phyloP scores from a whole-genome alignment of 768 basidiomycete genomes.

The Amanita subjunquillea region DNA sequence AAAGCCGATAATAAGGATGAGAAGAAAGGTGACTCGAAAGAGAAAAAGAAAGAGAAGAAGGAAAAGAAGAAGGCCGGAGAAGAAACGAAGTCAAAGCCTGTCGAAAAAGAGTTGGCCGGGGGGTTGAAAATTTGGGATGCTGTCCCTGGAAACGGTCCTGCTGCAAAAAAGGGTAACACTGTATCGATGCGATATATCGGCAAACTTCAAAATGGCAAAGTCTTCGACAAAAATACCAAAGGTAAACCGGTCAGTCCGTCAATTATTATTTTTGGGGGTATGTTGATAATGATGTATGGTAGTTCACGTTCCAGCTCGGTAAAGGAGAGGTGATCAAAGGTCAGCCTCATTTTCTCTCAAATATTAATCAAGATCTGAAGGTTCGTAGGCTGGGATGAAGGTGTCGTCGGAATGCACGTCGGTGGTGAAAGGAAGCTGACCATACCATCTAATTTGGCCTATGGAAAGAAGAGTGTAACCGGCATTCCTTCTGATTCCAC shows the following conservation, averaged over 20 bases:
- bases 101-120: slow-evolving; percentile 42
- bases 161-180: slow-evolving; percentile 77
- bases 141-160: slow-evolving; percentile 74
- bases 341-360: slow-evolving; percentile 15
- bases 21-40: slow-evolving; percentile 19
- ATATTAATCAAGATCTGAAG: not conserved
- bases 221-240: slow-evolving; percentile 74
- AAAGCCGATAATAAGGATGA: slow-evolving; percentile 16
- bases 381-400: slow-evolving; percentile 76
- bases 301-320: slow-evolving; percentile 78
- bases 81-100: slow-evolving; percentile 18
- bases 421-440: slow-evolving; percentile 79
- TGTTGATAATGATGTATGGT: not conserved
- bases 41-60: slow-evolving; percentile 23
- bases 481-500: slow-evolving; percentile 76
- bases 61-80: slow-evolving; percentile 14
- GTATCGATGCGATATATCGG: slow-evolving; percentile 90
- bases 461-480: slow-evolving; percentile 49
- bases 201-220: slow-evolving; percentile 65
- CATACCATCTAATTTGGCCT: slow-evolving; percentile 61
- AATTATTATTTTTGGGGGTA: not conserved
- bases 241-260: slow-evolving; percentile 67
- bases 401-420: slow-evolving; percentile 85
- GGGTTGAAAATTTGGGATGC: slow-evolving; percentile 73
- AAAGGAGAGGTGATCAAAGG: slow-evolving; percentile 90